phyloP scores from a whole-genome alignment of 805 yeast species.

The Metschnikowia borealis region DNA sequence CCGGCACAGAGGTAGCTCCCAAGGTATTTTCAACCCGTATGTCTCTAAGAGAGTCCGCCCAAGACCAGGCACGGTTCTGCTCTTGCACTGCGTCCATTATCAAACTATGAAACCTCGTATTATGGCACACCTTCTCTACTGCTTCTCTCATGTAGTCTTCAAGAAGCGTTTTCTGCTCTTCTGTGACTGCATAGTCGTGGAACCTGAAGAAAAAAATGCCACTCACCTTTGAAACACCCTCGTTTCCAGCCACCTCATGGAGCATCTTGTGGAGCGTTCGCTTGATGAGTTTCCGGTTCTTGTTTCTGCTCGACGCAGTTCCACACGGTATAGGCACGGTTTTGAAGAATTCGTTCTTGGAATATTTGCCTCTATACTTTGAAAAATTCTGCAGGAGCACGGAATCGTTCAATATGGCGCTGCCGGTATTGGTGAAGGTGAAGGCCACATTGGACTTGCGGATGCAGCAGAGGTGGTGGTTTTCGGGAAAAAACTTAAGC shows the following conservation, averaged over 20 bases:
- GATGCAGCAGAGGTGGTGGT: conserved; percentile 24
- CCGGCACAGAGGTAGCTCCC: conserved; percentile 12
- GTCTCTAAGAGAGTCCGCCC: conserved; percentile 6
- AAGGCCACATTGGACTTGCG: conserved; percentile 39
- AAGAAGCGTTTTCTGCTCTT: conserved; percentile 3
- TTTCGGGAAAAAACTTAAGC: conserved; percentile 28
- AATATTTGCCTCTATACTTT: conserved; percentile 29
- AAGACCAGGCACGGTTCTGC: conserved; percentile 5
- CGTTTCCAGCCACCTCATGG: conserved; percentile 1
- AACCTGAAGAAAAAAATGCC: conserved; percentile 16
- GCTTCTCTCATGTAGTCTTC: conserved; percentile 5
- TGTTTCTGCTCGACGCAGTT: conserved; percentile 31
- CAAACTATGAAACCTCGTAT: background rate
- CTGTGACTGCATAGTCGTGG: conserved; percentile 6
- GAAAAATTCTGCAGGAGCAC: conserved; percentile 19
- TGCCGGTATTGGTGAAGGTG: conserved; percentile 28
- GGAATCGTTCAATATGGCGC: conserved; percentile 25
- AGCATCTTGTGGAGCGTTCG: conserved; percentile 9
- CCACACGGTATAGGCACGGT: conserved; percentile 26
- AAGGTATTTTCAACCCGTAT: conserved; percentile 11
- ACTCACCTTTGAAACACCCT: conserved; percentile 9
- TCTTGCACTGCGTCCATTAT: background rate
- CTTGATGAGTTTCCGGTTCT: conserved; percentile 36
- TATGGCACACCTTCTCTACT: conserved; percentile 9
- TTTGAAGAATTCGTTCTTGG: conserved; percentile 20